Base-by-base conservation (phyloP, 2,329 filamentous ascomycete species). In the Thelonectria blattea region DNA sequence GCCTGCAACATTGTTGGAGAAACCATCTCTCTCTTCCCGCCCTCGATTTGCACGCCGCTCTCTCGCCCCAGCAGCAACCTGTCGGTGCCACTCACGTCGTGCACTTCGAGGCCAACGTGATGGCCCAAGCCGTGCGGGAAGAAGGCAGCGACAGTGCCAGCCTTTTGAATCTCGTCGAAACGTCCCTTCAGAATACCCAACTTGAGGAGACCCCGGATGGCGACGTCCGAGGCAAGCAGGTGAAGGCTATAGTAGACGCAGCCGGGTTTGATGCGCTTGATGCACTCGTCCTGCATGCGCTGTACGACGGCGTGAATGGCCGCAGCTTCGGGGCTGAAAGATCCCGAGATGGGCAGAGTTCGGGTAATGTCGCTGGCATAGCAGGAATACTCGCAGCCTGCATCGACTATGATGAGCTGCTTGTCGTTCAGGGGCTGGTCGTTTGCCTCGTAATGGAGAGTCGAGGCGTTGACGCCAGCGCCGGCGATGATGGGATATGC, bases 321-420 rank as follows among this genome's bases (percentile, higher is more conserved):
- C 49, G 84, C 83, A 1, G 89, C 88, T 73, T 94, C 90, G 14
- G 81, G 74, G 0, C 86, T 85, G 67, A 92, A 96, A 1, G 63
- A 58, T 6, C 91, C 91, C 14, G 83, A 85, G 20, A 97, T 78
- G 5, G 94, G 94, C 66, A 97, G 87, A 0, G 93, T 95, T 39
- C 94, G 87, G 0, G 95, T 98, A 27, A 98, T 88, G 75, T 98
- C 94, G 58, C 90, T 91, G 30, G 92, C 92, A 74, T 99, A 98
- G 68, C 90, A 89, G 50, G 88, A 79, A 77, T 88, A 96, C 76
- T 98, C 94, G 66, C 88, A 90, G 2, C 92, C 93, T 1, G 94
- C 93, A 73, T 99, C 94, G 5, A 99, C 81, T 18, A 96, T 88
- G 32, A 98, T 79, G 30, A 93, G 83, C 71, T 93, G 87, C 58